Conservation (phyloP, 768 basidiomycete species). For the Russula foetens region DNA sequence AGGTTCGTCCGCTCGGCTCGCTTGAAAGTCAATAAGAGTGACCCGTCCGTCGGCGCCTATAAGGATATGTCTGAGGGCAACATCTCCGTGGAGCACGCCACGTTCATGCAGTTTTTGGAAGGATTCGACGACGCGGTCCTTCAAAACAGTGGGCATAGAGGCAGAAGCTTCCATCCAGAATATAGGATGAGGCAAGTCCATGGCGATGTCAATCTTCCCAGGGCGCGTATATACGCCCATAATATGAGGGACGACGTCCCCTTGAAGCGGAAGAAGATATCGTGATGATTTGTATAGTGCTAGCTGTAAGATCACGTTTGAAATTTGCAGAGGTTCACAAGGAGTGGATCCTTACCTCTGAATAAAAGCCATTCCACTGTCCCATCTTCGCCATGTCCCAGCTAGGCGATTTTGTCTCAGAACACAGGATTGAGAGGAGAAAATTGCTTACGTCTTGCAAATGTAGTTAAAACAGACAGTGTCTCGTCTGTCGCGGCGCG, state of each 20-base stretch:
- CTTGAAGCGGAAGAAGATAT: conserved; percentile 45
- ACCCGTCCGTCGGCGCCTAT: conserved; percentile 41
- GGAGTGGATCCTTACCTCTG: conserved; percentile 27
- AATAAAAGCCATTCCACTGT: conserved; percentile 34
- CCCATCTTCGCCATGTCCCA: conserved; percentile 28
- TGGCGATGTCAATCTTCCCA: conserved; percentile 35
- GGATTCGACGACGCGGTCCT: conserved; percentile 43
- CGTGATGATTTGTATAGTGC: conserved; percentile 39
- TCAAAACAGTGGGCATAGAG: conserved; percentile 47
- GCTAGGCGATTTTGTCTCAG: conserved; percentile 18
- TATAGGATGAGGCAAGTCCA: conserved; percentile 47
- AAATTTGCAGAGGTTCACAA: neutral
- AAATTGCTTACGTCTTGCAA: conserved; percentile 11
- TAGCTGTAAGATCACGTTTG: conserved; percentile 31
- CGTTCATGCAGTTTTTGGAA: conserved; percentile 34
- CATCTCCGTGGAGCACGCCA: conserved; percentile 29
- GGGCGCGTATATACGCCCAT: conserved; percentile 40
- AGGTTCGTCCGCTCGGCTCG: conserved; percentile 28
- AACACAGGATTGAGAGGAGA: neutral
- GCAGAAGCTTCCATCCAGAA: conserved; percentile 57
- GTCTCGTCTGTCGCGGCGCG: neutral
- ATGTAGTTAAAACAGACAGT: conserved; percentile 5
- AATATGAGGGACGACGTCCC: conserved; percentile 42
- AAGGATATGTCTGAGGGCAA: conserved; percentile 38
- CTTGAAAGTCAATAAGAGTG: conserved; percentile 45